Conservation (phyloP, 2,329 filamentous ascomycete genomes). For the Colletotrichum cuscutae region DNA sequence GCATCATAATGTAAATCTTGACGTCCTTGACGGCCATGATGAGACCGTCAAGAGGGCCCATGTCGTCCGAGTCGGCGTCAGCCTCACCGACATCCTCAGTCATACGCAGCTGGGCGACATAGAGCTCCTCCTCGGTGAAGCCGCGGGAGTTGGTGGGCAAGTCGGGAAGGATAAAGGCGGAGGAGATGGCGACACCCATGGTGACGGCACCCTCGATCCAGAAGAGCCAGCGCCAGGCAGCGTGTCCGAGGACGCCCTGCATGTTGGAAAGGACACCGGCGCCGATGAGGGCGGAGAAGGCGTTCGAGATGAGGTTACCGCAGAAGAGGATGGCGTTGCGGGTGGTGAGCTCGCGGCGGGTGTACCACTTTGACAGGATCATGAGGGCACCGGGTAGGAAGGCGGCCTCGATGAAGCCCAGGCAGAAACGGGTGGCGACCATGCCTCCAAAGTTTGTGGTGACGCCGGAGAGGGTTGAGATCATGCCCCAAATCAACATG, state of each 20-base stretch:
- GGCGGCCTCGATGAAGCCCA: constrained; percentile 72
- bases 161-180: constrained; percentile 63
- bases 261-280: constrained; percentile 69
- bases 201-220: constrained; percentile 67
- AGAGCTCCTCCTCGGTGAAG: constrained; percentile 67
- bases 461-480: constrained; percentile 66
- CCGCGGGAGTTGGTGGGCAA: constrained; percentile 66
- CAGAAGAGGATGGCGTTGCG: constrained; percentile 69
- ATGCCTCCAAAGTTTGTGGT: constrained; percentile 64
- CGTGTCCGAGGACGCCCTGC: constrained; percentile 63
- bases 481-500: constrained; percentile 69
- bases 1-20: constrained; percentile 73
- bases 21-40: constrained; percentile 68
- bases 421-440: constrained; percentile 66
- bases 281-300: constrained; percentile 68
- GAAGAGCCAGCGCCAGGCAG: constrained; percentile 71
- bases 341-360: constrained; percentile 64
- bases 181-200: constrained; percentile 57
- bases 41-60: constrained; percentile 63
- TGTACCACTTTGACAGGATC: constrained; percentile 75
- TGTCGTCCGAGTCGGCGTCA: constrained; percentile 60
- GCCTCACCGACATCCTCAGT: constrained; percentile 68
- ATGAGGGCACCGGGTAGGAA: constrained; percentile 73
- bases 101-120: constrained; percentile 65
- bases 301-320: constrained; percentile 68